Evolutionary conservation across 208 protist genomes (phyloP).

Genomic region (Naegleria lovaniensis): DNA sequence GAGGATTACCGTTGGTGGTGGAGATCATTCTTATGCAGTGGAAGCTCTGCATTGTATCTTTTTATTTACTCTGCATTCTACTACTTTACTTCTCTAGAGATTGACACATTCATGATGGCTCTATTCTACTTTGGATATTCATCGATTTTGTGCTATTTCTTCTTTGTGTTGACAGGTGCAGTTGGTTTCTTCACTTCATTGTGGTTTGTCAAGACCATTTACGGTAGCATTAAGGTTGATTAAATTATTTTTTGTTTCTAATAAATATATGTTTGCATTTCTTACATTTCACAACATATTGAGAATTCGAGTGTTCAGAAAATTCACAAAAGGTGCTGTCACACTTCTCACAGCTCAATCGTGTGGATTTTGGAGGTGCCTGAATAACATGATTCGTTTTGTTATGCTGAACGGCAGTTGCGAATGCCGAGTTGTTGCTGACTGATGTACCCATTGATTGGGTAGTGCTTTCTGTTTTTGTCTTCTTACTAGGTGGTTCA

Average conservation of each 20-base stretch:
- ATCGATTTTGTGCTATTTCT: not conserved
- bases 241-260: conserved; percentile 2
- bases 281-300: not conserved
- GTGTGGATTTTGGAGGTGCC: not conserved
- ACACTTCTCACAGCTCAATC: not conserved
- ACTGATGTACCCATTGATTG: too few species aligned
- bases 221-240: conserved; percentile 21
- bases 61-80: conserved; percentile 68
- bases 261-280: not conserved
- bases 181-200: conserved; percentile 24
- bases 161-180: conserved; percentile 29
- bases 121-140: conserved; percentile 26
- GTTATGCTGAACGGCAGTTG: not conserved
- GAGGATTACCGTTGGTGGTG: conserved; percentile 84
- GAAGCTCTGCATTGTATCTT: conserved; percentile 59
- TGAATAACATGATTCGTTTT: not conserved
- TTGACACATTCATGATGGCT: conserved; percentile 26
- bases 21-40: conserved; percentile 62
- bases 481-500: not conserved
- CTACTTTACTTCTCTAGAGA: conserved; percentile 49
- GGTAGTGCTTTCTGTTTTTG: not conserved
- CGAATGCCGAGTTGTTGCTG: not conserved
- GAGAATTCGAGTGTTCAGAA: not conserved
- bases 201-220: conserved; percentile 18
- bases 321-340: not conserved